These are phyloP conservation scores for Quercus parvula DNA, from an alignment of 306 rosid genomes.

Conservation along the genomic window DNA sequence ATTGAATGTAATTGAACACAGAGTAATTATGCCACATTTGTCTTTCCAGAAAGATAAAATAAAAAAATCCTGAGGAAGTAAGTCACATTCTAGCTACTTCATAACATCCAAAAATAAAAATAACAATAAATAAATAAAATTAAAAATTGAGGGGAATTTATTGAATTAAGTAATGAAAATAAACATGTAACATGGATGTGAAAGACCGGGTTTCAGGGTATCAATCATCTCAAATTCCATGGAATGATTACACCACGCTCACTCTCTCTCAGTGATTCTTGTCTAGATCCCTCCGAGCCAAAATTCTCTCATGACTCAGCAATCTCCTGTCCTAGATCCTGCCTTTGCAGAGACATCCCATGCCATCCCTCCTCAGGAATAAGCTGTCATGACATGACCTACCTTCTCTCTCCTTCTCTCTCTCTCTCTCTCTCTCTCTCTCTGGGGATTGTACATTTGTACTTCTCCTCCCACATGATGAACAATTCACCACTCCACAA, in stretches of 20 bases:
- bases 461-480: not conserved
- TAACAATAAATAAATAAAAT: too few relatives aligned
- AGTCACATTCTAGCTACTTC: too few relatives aligned
- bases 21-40: too few relatives aligned
- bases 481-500: not conserved
- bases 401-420: constrained; percentile 1
- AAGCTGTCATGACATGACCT: constrained; percentile 45
- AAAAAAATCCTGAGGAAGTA: too few relatives aligned
- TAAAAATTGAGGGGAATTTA: not conserved
- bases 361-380: constrained; percentile 30
- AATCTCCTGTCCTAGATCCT: constrained; percentile 15
- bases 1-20: too few relatives aligned
- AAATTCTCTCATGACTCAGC: not conserved
- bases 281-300: constrained; percentile 22
- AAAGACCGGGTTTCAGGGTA: constrained; percentile 10
- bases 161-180: not conserved
- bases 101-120: too few relatives aligned
- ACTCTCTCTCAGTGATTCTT: constrained; percentile 7
- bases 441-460: not conserved
- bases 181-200: not conserved
- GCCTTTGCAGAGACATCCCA: constrained; percentile 39
- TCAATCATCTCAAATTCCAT: constrained; percentile 25
- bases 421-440: not conserved
- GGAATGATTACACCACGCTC: constrained; percentile 49
- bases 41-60: too few relatives aligned